Evolutionary conservation across 108 stramenopile genomes (phyloP), one percentile per base, ranked within the genome.

Genomic region (Nitzschia inconspicua): DNA sequence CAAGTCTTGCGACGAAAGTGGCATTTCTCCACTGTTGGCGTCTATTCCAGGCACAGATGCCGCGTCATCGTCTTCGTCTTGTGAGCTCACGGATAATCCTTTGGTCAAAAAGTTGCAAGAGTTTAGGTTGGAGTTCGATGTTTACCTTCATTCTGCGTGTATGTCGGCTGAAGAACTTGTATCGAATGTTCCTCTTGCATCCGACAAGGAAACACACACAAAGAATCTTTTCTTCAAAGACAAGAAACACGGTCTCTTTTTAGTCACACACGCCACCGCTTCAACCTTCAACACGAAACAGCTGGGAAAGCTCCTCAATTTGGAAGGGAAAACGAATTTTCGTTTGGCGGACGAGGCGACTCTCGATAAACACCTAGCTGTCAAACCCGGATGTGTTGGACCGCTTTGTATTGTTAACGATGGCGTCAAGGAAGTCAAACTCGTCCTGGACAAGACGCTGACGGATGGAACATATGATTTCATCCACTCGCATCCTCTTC

Each of bases 211-310:
- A 64, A 75, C 79, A 6, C 92, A 94, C 36, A 95, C 94, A 43
- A 95, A 95, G 73, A 95, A 94, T 48, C 64, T 96, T 46, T 83
- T 95, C 43, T 81, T 95, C 57, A 80, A 82, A 55, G 95, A 95
- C 58, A 95, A 93, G 65, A 95, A 95, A 66, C 87, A 91, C 61
- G 95, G 95, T 11, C 36, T 84, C 19, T 89, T 92, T 62, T 57
- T 91, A 35, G 86, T 93, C 6, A 76, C 77, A 8, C 75, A 74
- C 27, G 73, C 70, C 14, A 59, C 66, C 44, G 59, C 66, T 28
- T 60, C 82, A 11, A 79, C 77, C 9, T 66, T 86, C 23, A 75
- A 96, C 63, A 93, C 93, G 28, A 95, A 95, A 64, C 79, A 76
- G 16, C 69, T 98, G 32, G 95, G 75, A 34, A 77, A 69, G 47